These are phyloP conservation scores for Barnettozyma botsteinii DNA, from an alignment of 805 yeast species.

Conservation along the genomic window DNA sequence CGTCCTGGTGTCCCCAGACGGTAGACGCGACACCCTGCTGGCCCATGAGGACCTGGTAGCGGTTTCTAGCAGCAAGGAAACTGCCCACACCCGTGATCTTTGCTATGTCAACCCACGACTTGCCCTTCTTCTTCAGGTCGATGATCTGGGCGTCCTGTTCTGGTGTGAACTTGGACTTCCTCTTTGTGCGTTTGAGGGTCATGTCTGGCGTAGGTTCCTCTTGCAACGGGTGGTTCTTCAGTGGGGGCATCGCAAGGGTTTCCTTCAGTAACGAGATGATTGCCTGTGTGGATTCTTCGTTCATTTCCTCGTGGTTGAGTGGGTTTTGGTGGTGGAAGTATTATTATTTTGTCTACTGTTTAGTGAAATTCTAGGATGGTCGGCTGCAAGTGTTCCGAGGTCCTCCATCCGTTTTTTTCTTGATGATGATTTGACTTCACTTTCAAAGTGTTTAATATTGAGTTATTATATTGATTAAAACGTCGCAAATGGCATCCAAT, in stretches of 20 bases:
- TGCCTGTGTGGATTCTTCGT: slow-evolving; percentile 1
- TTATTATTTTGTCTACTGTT: too few relatives aligned
- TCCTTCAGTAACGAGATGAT: slow-evolving; percentile 12
- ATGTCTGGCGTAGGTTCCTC: slow-evolving; percentile 38
- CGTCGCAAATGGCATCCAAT: neutral
- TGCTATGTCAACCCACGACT: slow-evolving; percentile 71
- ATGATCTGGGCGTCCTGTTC: slow-evolving; percentile 66
- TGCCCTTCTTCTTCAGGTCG: slow-evolving; percentile 54
- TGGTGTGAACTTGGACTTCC: slow-evolving; percentile 63
- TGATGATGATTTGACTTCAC: too few relatives aligned
- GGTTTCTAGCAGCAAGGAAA: slow-evolving; percentile 66
- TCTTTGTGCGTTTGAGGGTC: slow-evolving; percentile 44
- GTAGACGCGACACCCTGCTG: slow-evolving; percentile 74
- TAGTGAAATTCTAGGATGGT: too few relatives aligned
- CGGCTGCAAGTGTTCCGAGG: too few relatives aligned
- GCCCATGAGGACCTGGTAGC: slow-evolving; percentile 77
- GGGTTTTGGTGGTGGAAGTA: neutral
- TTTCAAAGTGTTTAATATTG: too few relatives aligned
- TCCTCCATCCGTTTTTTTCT: too few relatives aligned
- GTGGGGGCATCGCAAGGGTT: slow-evolving; percentile 17
- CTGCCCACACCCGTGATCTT: slow-evolving; percentile 57
- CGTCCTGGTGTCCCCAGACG: slow-evolving; percentile 56
- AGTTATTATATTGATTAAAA: too few relatives aligned
- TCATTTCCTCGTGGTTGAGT: neutral
- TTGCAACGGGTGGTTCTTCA: slow-evolving; percentile 27